These are phyloP conservation scores for Apiospora arundinis DNA, from an alignment of 2,329 filamentous ascomycete genomes.

Conservation along the genomic window DNA sequence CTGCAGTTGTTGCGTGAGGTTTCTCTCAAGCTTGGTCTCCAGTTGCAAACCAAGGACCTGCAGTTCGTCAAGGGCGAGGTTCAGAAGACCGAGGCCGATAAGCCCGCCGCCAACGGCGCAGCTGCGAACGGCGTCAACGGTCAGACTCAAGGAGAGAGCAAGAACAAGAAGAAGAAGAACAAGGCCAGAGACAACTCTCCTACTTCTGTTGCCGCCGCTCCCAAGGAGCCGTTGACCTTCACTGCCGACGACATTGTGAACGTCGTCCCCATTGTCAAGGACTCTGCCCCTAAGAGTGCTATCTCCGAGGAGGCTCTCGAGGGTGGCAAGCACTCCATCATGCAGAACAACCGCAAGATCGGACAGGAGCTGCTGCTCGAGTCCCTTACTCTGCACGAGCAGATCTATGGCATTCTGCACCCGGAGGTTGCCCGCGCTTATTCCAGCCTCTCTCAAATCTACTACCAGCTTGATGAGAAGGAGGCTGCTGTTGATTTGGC, in stretches of 20 bases:
- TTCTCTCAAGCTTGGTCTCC: constrained; percentile 86
- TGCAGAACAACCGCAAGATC: constrained; percentile 93
- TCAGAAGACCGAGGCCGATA: constrained; percentile 36
- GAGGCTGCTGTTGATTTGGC: constrained; percentile 93
- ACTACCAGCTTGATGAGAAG: constrained; percentile 98
- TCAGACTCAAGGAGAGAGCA: constrained; percentile 50
- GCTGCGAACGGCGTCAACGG: constrained; percentile 48
- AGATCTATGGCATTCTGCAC: constrained; percentile 97
- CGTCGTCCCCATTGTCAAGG: constrained; percentile 92
- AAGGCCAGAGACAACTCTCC: constrained; percentile 61
- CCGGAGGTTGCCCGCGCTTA: constrained; percentile 96
- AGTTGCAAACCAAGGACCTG: constrained; percentile 82
- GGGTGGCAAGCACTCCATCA: constrained; percentile 93
- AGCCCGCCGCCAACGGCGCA: constrained; percentile 35
- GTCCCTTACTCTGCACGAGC: constrained; percentile 93
- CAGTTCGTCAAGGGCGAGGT: constrained; percentile 58
- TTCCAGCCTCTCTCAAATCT: constrained; percentile 92
- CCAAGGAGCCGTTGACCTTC: constrained; percentile 66
- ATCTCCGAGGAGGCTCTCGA: constrained; percentile 96
- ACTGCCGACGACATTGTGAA: constrained; percentile 86
- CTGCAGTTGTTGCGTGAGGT: constrained; percentile 90
- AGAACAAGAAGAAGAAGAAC: constrained; percentile 70
- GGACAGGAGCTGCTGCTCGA: constrained; percentile 96
- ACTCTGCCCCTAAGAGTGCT: constrained; percentile 87
- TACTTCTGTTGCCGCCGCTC: constrained; percentile 49